A percentile compares a stretch with the other conserved stretches of the same genome.
Conservation (phyloP, 139 green algal genomes). For the Deuterostichococcus epilithicus region DNA sequence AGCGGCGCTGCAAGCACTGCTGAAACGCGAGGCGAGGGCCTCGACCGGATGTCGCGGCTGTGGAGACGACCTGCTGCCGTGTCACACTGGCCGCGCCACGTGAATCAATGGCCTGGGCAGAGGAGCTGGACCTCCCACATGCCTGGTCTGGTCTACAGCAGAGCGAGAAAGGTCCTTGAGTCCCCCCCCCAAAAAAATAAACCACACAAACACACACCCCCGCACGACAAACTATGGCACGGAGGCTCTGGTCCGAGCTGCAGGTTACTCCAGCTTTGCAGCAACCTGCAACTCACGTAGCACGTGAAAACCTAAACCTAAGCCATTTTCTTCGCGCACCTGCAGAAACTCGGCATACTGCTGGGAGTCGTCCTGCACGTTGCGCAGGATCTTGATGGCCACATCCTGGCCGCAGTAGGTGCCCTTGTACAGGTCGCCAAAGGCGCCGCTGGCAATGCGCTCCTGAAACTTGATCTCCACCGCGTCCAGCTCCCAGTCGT, state of each 20-base stretch:
- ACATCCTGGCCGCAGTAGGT: slow-evolving; percentile 97
- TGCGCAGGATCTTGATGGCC: slow-evolving; percentile 97
- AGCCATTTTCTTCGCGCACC: slow-evolving; percentile 25
- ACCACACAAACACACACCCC: too few species aligned
- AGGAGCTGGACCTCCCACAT: too few species aligned
- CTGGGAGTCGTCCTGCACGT: slow-evolving; percentile 74
- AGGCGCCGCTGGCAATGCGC: slow-evolving; percentile 87
- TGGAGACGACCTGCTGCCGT: too few species aligned
- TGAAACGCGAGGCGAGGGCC: too few species aligned
- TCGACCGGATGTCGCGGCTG: too few species aligned
- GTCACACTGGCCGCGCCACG: too few species aligned
- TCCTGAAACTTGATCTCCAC: slow-evolving; percentile 76
- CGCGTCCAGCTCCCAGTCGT: slow-evolving; percentile 97
- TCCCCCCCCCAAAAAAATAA: too few species aligned
- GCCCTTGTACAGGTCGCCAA: slow-evolving; percentile 93
- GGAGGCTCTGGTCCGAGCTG: neutral
- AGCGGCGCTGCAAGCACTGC: too few species aligned
- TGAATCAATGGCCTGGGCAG: slow-evolving; percentile 4
- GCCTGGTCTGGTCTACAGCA: too few species aligned
- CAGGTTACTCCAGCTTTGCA: neutral
- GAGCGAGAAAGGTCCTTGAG: too few species aligned
- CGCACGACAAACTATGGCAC: too few species aligned
- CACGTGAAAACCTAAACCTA: too few species aligned
- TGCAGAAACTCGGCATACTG: slow-evolving; percentile 93
- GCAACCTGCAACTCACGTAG: neutral